Evolutionary conservation across 805 yeast genomes (phyloP).

Genomic region (Candida krabiensis): DNA sequence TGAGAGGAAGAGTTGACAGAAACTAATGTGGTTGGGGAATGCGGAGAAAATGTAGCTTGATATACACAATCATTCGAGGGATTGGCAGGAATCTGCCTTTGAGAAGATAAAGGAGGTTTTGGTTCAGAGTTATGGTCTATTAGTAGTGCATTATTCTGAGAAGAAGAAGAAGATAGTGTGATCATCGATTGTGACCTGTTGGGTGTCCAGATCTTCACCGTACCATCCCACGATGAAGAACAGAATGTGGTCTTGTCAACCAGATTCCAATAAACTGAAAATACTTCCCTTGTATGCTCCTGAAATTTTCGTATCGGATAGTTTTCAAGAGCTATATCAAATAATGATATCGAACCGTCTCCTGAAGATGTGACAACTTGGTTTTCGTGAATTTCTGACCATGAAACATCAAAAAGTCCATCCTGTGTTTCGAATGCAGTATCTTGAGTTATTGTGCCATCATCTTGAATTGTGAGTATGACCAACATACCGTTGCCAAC

Average conservation of each 20-base stretch:
- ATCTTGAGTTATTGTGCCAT: constrained; percentile 59
- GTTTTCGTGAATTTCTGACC: constrained; percentile 91
- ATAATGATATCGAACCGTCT: constrained; percentile 83
- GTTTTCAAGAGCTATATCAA: constrained; percentile 65
- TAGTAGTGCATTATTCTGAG: constrained; percentile 27
- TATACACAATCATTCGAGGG: constrained; percentile 63
- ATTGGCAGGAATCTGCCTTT: constrained; percentile 33
- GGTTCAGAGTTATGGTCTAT: constrained; percentile 12
- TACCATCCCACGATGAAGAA: constrained; percentile 91
- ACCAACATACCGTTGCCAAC: constrained; percentile 90
- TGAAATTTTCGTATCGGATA: constrained; percentile 74
- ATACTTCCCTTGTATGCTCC: constrained; percentile 61
- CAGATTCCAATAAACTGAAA: constrained; percentile 37
- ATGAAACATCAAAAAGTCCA: constrained; percentile 81
- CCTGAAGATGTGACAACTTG: constrained; percentile 84
- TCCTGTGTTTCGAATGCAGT: constrained; percentile 85
- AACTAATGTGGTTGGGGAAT: constrained; percentile 66
- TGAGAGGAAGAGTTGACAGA: constrained; percentile 75
- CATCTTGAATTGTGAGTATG: constrained; percentile 63
- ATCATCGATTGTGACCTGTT: constrained; percentile 52
- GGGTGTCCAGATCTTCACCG: constrained; percentile 78
- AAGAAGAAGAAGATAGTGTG: constrained; percentile 44
- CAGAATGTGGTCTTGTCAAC: constrained; percentile 57
- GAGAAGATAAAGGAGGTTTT: constrained; percentile 37
- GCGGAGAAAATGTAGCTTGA: constrained; percentile 81